Base-by-base conservation (phyloP, 2,329 filamentous ascomycete species). In the Cladosporium oxysporum region DNA sequence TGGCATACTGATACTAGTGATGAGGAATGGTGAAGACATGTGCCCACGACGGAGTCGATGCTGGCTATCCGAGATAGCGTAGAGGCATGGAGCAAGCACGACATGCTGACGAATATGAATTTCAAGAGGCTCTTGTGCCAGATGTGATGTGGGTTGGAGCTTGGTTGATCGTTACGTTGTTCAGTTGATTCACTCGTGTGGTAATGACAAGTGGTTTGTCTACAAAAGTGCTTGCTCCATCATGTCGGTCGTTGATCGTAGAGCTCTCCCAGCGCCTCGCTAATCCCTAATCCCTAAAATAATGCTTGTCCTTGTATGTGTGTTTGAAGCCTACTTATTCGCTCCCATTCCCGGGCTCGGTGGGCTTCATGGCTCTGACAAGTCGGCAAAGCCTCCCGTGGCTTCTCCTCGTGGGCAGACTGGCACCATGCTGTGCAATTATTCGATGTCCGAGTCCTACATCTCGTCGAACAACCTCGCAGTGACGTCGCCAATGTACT, bases 401-500 rank as follows among this genome's bases (percentile, higher is more conserved):
- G 14, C 18, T n/a, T 18, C 8, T n/a, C 5, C 52, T 5, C 28
- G 18, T 33, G 28, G 7, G 14, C n/a, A 6, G 52, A 2, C 52
- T n/a, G 26, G 3, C 14, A n/a, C 4, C 31, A 8, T 31, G 18
- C 26, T 14, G 16, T 18, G 12, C 28, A 33, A 10, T n/a, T 23
- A 31, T 12, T 55, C 26, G 29, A 55, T n/a, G 41, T 47, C 41
- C 41, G 28, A 55, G 16, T 55, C 52, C 52, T 78, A 89, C 75
- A 87, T 85, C 78, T 97, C 93, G 44, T 91, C 91, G 37, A 97
- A 87, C 7, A 98, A 85, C 66, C 90, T 85, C 21, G 92, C 91
- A 0, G 92, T 96, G 69, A 98, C 90, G 71, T 97, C 93, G 3
- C 91, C 92, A 86, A 96, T 92, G 71, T 93, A 93, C 1, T 90